Conservation (phyloP, 805 yeast species). For the Pichia heedii region DNA sequence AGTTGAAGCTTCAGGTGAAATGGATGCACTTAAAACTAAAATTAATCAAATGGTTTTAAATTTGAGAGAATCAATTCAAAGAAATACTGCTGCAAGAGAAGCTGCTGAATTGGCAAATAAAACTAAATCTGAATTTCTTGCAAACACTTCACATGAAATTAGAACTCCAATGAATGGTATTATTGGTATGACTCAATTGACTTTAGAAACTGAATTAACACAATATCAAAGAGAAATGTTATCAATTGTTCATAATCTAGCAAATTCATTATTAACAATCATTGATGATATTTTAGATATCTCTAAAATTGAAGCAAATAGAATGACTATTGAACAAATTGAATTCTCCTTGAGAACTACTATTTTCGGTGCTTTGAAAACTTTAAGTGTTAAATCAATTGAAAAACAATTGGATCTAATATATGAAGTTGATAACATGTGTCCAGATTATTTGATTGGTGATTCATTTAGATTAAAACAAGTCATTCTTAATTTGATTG, state of each 20-base stretch:
- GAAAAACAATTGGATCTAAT: slow-evolving; percentile 75
- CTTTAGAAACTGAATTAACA: slow-evolving; percentile 79
- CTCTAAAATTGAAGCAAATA: slow-evolving; percentile 86
- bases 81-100: slow-evolving; percentile 89
- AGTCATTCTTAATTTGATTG: slow-evolving; percentile 77
- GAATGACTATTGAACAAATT: slow-evolving; percentile 88
- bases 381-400: slow-evolving; percentile 82
- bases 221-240: slow-evolving; percentile 91
- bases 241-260: slow-evolving; percentile 80
- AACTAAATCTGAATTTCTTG: slow-evolving; percentile 83
- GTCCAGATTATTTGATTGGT: slow-evolving; percentile 81
- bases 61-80: slow-evolving; percentile 78
- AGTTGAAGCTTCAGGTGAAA: slow-evolving; percentile 87
- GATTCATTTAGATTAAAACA: slow-evolving; percentile 85
- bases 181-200: slow-evolving; percentile 85
- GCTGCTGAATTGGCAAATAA: slow-evolving; percentile 88
- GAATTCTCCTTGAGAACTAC: slow-evolving; percentile 82
- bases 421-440: slow-evolving; percentile 75
- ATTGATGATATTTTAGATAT: slow-evolving; percentile 88
- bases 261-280: slow-evolving; percentile 75
- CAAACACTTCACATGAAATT: slow-evolving; percentile 82
- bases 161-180: slow-evolving; percentile 92
- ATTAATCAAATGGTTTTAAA: slow-evolving; percentile 79
- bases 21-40: slow-evolving; percentile 61
- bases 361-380: slow-evolving; percentile 82